These are phyloP conservation scores for Ceratocystis lukuohia DNA, from an alignment of 2,329 filamentous ascomycete species.

Conservation along the genomic window DNA sequence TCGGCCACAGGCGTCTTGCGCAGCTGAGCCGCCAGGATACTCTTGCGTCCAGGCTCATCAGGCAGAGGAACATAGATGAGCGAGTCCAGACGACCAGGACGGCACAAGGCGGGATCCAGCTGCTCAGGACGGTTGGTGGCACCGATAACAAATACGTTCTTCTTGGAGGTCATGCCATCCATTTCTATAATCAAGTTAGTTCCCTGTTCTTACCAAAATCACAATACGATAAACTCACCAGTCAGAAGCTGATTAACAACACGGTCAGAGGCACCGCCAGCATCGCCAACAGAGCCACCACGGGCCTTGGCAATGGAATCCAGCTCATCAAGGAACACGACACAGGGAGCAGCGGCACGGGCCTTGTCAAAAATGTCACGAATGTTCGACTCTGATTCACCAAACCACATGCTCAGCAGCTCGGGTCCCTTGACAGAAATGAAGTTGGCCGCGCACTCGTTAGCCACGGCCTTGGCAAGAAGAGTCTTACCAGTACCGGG, in stretches of 20 bases:
- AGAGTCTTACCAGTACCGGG: constrained; percentile 99
- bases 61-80: constrained; percentile 96
- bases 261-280: constrained; percentile 95
- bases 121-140: constrained; percentile 98
- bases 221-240: constrained; percentile 41
- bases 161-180: constrained; percentile 99
- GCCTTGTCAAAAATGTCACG: constrained; percentile 99
- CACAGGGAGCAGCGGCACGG: constrained; percentile 89
- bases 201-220: constrained; percentile 14
- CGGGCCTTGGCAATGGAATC: constrained; percentile 99
- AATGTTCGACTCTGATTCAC: constrained; percentile 99
- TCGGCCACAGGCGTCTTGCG: constrained; percentile 88
- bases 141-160: constrained; percentile 99
- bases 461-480: constrained; percentile 97
- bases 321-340: constrained; percentile 96
- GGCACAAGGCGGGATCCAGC: constrained; percentile 93
- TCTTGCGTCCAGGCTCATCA: constrained; percentile 74
- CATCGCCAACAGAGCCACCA: constrained; percentile 91
- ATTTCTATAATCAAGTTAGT: constrained; percentile 56
- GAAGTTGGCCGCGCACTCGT: constrained; percentile 98
- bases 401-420: constrained; percentile 99
- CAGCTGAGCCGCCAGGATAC: constrained; percentile 89
- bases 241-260: constrained; percentile 99
- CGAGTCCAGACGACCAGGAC: constrained; percentile 95
- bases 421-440: constrained; percentile 99